phyloP scores from a whole-genome alignment of 306 rosid genomes.

The Cicer bijugum region DNA sequence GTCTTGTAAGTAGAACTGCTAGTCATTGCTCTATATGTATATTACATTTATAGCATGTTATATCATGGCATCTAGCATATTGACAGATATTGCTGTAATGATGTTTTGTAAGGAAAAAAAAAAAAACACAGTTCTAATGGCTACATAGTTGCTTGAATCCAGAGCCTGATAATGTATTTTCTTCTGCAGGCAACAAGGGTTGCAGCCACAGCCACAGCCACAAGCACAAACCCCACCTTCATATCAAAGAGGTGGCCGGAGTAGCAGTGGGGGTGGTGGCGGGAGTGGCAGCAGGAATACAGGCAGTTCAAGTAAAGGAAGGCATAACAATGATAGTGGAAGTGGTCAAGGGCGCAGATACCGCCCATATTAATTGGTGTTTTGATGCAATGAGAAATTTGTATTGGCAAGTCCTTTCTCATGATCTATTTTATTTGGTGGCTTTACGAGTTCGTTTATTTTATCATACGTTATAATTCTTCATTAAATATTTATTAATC shows the following conservation, averaged over 20 bases:
- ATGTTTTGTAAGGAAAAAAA: not conserved
- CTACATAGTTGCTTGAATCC: conserved; percentile 31
- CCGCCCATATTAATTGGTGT: conserved; percentile 70
- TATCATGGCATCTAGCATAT: conserved; percentile 21
- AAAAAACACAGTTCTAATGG: not conserved
- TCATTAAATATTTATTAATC: conserved; percentile 30
- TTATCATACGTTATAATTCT: conserved; percentile 31
- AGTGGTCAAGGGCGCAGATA: conserved; percentile 80
- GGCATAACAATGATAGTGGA: conserved; percentile 62
- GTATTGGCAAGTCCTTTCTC: conserved; percentile 8
- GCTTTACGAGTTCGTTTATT: conserved; percentile 14
- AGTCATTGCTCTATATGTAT: not conserved
- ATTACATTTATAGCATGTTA: not conserved
- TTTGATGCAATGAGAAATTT: conserved; percentile 11
- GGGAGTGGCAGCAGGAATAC: conserved; percentile 48
- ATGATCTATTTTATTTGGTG: conserved; percentile 12
- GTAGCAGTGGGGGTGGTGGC: conserved; percentile 58
- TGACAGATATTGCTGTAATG: conserved; percentile 7
- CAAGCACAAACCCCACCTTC: conserved; percentile 60
- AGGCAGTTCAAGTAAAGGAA: conserved; percentile 71
- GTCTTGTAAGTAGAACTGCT: conserved; percentile 73
- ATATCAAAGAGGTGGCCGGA: conserved; percentile 65
- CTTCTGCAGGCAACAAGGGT: conserved; percentile 81
- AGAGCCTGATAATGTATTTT: conserved; percentile 36
- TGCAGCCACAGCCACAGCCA: conserved; percentile 56